Evolutionary conservation across 257 asterid genomes (phyloP), one percentile per base, ranked within the genome.

Genomic region (Salvia hispanica): DNA sequence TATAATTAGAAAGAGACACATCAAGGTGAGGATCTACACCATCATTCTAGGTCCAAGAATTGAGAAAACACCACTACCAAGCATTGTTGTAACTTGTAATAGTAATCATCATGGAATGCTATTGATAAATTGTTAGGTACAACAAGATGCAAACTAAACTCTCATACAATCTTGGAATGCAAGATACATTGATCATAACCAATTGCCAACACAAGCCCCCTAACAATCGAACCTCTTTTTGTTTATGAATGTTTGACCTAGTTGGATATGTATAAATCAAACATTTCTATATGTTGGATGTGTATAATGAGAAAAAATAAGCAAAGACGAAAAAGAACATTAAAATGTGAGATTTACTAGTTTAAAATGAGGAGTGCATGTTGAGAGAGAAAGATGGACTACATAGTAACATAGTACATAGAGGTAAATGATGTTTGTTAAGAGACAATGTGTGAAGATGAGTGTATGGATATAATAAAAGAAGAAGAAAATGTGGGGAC

Each of bases 321-420:
- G 8, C 10, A 25, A n/a, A n/a, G 9, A 4, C 5, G 10, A 9
- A 1, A 4, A 53, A 21, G 14, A 15, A 15, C 5, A 48, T 14
- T 6, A 7, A 48, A 15, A 15, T 0, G 25, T 7, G 4, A 11
- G 6, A 25, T 9, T 21, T 7, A 5, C 9, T 16, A 18, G 37
- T 9, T 6, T 16, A 40, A 40, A 10, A 21, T 61, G 67, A 66
- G 66, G 64, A 57, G 52, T 73, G 73, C 55, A 46, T 69, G 67
- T 69, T 58, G 59, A 18, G 37, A 45, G 47, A 4, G 16, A 18
- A 1, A 18, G 21, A 18, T 18, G 21, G 1, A 18, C 21, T 18
- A 18, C 21, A 18, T 18, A 18, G 21, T 18, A 18, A 18, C 21
- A 18, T 18, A 18, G 21, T 18, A 18, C 21, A 18, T 18, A 0